Conservation (phyloP, 208 protist species). For the Trypanosomatidae sp. region DNA sequence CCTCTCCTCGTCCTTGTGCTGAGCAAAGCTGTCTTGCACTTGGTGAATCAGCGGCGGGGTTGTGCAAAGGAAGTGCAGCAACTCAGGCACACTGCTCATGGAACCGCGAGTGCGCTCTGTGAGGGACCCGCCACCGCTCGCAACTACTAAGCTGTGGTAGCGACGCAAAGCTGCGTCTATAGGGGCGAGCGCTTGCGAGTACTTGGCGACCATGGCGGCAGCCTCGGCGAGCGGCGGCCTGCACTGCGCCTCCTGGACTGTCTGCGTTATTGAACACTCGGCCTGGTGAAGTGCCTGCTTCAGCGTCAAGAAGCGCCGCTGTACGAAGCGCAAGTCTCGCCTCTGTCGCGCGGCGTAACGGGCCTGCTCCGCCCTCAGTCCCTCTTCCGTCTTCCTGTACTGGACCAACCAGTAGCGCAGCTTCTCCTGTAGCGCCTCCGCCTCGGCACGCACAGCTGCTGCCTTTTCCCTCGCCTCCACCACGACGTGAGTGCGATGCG, state of each 20-base stretch:
- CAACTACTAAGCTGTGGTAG: conserved; percentile 21
- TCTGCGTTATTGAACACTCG: conserved; percentile 27
- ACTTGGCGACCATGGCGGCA: conserved; percentile 32
- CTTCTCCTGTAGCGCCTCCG: conserved; percentile 46
- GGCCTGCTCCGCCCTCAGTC: conserved; percentile 39
- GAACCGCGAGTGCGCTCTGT: background rate
- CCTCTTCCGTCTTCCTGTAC: conserved; percentile 33
- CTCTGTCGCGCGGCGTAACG: conserved; percentile 20
- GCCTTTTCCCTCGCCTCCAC: conserved; percentile 34
- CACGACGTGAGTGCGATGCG: conserved; percentile 55
- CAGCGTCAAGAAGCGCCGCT: conserved; percentile 35
- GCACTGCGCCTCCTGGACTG: conserved; percentile 17
- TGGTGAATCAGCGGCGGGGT: conserved; percentile 12
- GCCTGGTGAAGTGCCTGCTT: conserved; percentile 31
- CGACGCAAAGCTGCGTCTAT: conserved; percentile 32
- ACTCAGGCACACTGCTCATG: conserved; percentile 5
- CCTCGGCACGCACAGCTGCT: conserved; percentile 19
- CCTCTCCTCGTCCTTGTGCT: conserved; percentile 24
- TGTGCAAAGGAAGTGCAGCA: conserved; percentile 24
- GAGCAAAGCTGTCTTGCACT: conserved; percentile 17
- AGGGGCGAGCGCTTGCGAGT: conserved; percentile 33
- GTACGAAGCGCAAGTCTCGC: conserved; percentile 22
- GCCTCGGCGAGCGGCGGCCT: conserved; percentile 42
- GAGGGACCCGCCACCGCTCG: background rate
- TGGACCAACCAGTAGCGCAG: conserved; percentile 46